Conservation (phyloP, 139 green algal genomes). For the Micractinium conductrix region DNA sequence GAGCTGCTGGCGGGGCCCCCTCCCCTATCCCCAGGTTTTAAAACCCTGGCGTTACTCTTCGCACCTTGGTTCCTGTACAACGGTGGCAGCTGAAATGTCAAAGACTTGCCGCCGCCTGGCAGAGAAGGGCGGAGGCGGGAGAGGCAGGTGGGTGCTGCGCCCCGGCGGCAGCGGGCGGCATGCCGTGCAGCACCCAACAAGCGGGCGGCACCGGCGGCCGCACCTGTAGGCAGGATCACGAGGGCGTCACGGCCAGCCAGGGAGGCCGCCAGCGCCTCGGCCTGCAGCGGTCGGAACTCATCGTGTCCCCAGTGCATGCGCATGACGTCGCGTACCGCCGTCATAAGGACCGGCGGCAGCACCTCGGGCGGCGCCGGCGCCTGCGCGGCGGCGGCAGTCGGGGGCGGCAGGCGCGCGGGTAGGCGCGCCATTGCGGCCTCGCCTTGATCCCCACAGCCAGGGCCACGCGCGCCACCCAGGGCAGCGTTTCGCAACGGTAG, state of each 20-base stretch:
- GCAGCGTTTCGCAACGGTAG: no score
- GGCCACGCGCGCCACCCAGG: no score
- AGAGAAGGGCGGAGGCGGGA: no score
- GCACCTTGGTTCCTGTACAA: constrained; percentile 34
- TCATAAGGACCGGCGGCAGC: neutral
- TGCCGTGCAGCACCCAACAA: neutral
- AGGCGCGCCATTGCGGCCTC: no score
- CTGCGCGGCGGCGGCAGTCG: neutral
- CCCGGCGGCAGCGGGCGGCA: neutral
- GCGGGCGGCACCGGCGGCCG: neutral
- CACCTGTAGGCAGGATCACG: constrained; percentile 62
- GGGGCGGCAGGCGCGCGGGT: no score
- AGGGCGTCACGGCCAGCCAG: constrained; percentile 47
- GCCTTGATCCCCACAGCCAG: no score
- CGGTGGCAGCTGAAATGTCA: constrained; percentile 65
- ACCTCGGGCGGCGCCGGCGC: neutral
- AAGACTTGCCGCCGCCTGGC: constrained; percentile 59
- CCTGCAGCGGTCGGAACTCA: constrained; percentile 54
- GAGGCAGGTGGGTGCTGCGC: neutral
- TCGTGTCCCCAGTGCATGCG: constrained; percentile 41
- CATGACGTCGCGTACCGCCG: constrained; percentile 7
- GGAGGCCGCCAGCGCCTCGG: constrained; percentile 47
- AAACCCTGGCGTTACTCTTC: no score
- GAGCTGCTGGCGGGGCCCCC: no score
- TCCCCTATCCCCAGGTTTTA: no score